Conservation (phyloP, 495 filamentous ascomycete genomes). For the Penicillium turbatum region DNA sequence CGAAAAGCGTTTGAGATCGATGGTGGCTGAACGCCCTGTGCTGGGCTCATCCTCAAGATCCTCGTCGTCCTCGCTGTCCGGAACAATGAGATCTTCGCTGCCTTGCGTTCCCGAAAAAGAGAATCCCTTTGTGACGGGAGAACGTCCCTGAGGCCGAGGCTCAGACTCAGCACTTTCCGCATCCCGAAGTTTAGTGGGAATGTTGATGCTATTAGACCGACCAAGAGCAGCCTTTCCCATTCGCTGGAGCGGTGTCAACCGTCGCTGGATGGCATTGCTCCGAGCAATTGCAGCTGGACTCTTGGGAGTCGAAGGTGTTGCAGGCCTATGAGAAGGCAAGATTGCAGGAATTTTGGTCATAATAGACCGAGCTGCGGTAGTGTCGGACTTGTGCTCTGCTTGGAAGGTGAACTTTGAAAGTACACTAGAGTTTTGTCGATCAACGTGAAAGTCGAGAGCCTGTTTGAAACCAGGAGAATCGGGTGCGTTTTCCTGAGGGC, state of each 20-base stretch:
- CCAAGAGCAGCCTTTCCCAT: conserved; percentile 44
- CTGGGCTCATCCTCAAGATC: conserved; percentile 30
- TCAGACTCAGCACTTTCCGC: conserved; percentile 7
- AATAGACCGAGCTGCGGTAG: background rate
- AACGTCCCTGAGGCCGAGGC: conserved; percentile 2
- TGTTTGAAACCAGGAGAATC: conserved; percentile 27
- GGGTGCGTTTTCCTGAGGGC: conserved; percentile 4
- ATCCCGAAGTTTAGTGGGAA: conserved; percentile 20
- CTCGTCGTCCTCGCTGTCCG: conserved; percentile 63
- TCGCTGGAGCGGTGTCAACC: conserved; percentile 46
- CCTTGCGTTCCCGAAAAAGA: conserved; percentile 39
- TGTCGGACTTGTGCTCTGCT: conserved; percentile 7
- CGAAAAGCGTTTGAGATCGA: conserved; percentile 53
- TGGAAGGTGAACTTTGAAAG: conserved; percentile 36
- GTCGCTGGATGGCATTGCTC: conserved; percentile 19
- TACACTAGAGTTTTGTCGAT: conserved; percentile 34
- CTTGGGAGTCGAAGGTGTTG: conserved; percentile 5
- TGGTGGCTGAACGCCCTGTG: conserved; percentile 15
- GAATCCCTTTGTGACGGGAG: conserved; percentile 4
- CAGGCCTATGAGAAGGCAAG: conserved; percentile 4
- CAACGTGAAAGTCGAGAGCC: conserved; percentile 36
- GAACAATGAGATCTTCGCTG: conserved; percentile 73
- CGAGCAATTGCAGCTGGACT: conserved; percentile 6
- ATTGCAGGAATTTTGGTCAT: conserved; percentile 16
- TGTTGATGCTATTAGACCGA: conserved; percentile 38